Evolutionary conservation across 1,284 basidiomycete species (phyloP), one percentile per base, ranked within the genome.

Genomic region (Rhodotorula sp.): DNA sequence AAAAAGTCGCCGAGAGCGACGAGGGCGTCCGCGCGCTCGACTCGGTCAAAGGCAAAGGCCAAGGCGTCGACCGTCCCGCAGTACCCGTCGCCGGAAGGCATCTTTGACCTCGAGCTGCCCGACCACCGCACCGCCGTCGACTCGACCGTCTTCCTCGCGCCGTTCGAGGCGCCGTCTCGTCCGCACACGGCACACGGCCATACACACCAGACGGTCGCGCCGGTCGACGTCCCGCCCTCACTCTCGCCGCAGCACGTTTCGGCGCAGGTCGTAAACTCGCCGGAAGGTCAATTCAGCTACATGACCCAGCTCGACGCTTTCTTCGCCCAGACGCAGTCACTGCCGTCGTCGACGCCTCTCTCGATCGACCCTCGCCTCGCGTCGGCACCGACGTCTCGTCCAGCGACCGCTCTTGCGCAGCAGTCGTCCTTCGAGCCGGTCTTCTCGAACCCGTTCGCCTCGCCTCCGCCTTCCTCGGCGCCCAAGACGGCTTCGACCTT

Each of bases 231-330:
- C 11, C 39, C 39, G 39, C 39, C 39, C 3, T 44, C 39, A 13
- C 13, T 19, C 22, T 8, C 44, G 9, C 9, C 46, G 17, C 27
- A 36, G 44, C n/a, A 29, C 15, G 3, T 32, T 17, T 24, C 52
- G 11, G 11, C 53, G 44, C 44, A 48, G 27, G 30, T 22, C 8
- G 39, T 30, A 53, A 61, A 54, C n/a, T 5, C 64, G 9, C 32
- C 54, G 11, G 53, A 54, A 20, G 51, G 29, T 8, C 68, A 49
- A 6, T 70, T 70, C 49, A 39, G 36, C 30, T 71, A 34, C 59
- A 65, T 67, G 59, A 32, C 49, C 0, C 65, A 65, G 30, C 63
- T 67, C 57, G 27, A 67, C 13, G 48, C 59, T 11, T 47, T 27
- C 48, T 10, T 34, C n/a, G 59, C 24, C 24, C 48, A 51, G 11